Evolutionary conservation across 371 early-diverging fungal genomes (phyloP).

Genomic region (Chytridium lagenaria): DNA sequence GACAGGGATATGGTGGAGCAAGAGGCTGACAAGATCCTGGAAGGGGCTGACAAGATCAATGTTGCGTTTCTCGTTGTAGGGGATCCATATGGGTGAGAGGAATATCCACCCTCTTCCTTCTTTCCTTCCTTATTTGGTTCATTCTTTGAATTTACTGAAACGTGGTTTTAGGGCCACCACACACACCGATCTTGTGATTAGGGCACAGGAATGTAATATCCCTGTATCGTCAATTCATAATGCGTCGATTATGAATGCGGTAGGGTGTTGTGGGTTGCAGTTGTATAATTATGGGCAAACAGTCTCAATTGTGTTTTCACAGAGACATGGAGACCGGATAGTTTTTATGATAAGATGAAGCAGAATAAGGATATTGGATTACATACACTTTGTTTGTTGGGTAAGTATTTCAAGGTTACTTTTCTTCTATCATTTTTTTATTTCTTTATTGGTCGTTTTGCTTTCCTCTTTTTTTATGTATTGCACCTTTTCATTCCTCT

Average conservation of each 20-base stretch:
- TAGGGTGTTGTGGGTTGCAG: constrained; percentile 98
- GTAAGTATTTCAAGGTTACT: constrained; percentile 36
- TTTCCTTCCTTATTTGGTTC: constrained; percentile 10
- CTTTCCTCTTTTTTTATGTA: no score
- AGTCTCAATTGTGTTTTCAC: constrained; percentile 98
- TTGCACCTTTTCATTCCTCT: no score
- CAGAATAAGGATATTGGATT: constrained; percentile 84
- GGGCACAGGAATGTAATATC: constrained; percentile 89
- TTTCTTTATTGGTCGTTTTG: background rate
- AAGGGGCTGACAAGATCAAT: constrained; percentile 83
- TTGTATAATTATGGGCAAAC: constrained; percentile 99
- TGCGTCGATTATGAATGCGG: constrained; percentile 98
- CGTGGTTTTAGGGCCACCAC: constrained; percentile 89
- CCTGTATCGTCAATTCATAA: constrained; percentile 94
- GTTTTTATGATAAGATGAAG: constrained; percentile 94
- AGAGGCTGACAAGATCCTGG: constrained; percentile 87
- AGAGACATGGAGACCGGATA: constrained; percentile 95
- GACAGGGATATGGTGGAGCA: constrained; percentile 98
- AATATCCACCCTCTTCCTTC: background rate
- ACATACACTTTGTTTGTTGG: constrained; percentile 96
- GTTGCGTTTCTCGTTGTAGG: constrained; percentile 99
- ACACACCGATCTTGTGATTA: constrained; percentile 96
- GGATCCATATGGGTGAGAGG: constrained; percentile 89
- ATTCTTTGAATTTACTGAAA: background rate
- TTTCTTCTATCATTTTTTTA: background rate